Percentiles rank a stretch among this genome's conserved stretches.
These are phyloP conservation scores for Penicillium griseofulvum DNA, from an alignment of 2,329 filamentous ascomycete species.

Conservation along the genomic window DNA sequence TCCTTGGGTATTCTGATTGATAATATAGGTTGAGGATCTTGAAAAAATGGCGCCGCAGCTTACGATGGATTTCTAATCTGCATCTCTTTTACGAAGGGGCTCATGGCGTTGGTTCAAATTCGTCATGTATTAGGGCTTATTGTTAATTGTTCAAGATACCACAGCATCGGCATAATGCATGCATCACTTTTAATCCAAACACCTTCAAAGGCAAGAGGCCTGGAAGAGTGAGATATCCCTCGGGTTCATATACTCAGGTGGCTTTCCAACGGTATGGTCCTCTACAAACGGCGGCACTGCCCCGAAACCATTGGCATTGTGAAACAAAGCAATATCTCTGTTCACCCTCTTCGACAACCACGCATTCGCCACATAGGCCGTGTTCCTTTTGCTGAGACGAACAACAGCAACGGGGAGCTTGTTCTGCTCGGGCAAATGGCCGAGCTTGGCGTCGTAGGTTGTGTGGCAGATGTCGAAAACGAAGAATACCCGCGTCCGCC, in stretches of 20 bases:
- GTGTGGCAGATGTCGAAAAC: conserved; percentile 27
- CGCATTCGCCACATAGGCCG: conserved; percentile 22
- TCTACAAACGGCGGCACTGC: conserved; percentile 23
- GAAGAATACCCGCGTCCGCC: conserved; percentile 24
- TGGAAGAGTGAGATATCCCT: conserved; percentile 23
- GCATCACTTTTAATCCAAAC: background rate
- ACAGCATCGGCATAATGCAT: conserved; percentile 5
- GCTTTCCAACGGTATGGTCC: conserved; percentile 22
- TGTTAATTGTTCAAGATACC: conserved; percentile 25
- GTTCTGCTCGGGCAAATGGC: conserved; percentile 28
- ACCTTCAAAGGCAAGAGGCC: conserved; percentile 11
- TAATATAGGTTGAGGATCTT: conserved; percentile 72
- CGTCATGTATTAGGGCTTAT: conserved; percentile 7
- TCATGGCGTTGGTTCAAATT: conserved; percentile 1
- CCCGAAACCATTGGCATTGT: conserved; percentile 25
- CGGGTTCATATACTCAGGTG: conserved; percentile 21
- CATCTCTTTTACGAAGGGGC: background rate
- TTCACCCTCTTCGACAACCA: conserved; percentile 25
- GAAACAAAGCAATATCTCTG: conserved; percentile 23
- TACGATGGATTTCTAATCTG: conserved; percentile 72
- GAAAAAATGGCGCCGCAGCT: conserved; percentile 85
- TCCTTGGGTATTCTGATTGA: background rate
- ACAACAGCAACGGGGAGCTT: conserved; percentile 24
- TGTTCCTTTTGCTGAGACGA: conserved; percentile 24
- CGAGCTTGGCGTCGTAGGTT: conserved; percentile 21